A percentile compares a stretch with the other conserved stretches of the same genome.
phyloP scores from a whole-genome alignment of 192 early-diverging fungal species.

The Coemansia furcata region DNA sequence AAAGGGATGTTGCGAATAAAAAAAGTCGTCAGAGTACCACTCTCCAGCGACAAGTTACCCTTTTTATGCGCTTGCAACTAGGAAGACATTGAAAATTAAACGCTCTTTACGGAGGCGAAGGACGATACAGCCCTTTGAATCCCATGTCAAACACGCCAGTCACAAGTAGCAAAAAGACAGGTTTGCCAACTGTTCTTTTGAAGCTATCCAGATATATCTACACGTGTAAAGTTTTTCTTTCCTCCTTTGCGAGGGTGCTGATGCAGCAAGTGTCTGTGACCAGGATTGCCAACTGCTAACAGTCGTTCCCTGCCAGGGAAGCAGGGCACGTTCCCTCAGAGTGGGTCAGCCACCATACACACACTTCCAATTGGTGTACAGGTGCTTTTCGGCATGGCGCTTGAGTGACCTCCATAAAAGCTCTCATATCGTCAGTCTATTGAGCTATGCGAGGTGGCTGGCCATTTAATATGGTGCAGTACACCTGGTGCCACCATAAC shows the following conservation, averaged over 20 bases:
- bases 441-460: not conserved
- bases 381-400: not conserved
- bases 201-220: not conserved
- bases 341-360: not conserved
- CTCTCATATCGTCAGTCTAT: not conserved
- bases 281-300: not conserved
- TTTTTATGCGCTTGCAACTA: not conserved
- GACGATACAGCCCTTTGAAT: not conserved
- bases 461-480: not conserved
- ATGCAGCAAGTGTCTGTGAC: not conserved
- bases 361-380: not conserved
- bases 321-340: not conserved
- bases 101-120: not conserved
- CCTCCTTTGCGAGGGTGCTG: not conserved
- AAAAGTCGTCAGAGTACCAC: not conserved
- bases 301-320: not conserved
- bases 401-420: too few species aligned
- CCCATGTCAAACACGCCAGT: not conserved
- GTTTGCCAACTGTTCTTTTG: not conserved
- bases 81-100: not conserved
- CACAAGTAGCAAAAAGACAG: not conserved
- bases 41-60: not conserved
- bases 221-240: not conserved
- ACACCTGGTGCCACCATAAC: not conserved
- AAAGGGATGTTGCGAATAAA: not conserved